Conservation (phyloP, 768 basidiomycete species). For the Podaxis sp. region DNA sequence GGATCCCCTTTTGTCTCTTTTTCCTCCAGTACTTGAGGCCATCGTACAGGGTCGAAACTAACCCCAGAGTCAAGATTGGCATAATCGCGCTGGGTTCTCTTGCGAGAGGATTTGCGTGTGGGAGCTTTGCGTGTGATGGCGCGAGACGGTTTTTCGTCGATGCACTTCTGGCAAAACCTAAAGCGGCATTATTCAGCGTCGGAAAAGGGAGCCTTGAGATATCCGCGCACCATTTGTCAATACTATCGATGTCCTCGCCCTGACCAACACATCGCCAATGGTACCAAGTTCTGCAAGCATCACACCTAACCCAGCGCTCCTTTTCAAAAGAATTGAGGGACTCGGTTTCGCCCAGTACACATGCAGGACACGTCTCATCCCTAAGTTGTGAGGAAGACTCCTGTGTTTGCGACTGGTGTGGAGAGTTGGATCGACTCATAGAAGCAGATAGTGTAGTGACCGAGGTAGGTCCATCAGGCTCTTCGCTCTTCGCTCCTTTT, state of each 20-base stretch:
- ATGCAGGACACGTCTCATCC: constrained; percentile 17
- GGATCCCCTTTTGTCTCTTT: constrained; percentile 60
- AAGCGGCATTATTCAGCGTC: constrained; percentile 5
- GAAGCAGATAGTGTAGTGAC: neutral
- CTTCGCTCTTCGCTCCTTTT: constrained; percentile 8
- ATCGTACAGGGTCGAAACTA: constrained; percentile 63
- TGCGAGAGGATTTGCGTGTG: constrained; percentile 77
- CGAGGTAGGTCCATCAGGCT: constrained; percentile 2
- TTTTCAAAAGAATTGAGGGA: constrained; percentile 39
- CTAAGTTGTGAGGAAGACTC: neutral
- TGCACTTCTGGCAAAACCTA: constrained; percentile 74
- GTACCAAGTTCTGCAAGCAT: constrained; percentile 79
- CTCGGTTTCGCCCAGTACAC: constrained; percentile 12
- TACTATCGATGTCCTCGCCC: constrained; percentile 57
- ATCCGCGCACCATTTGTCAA: constrained; percentile 72
- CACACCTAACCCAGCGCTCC: constrained; percentile 83
- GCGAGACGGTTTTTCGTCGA: constrained; percentile 55
- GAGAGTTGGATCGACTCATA: constrained; percentile 8
- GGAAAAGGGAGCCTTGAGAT: constrained; percentile 2
- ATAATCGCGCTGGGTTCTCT: constrained; percentile 74
- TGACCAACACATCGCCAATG: constrained; percentile 81
- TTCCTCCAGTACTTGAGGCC: constrained; percentile 66
- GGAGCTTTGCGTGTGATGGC: constrained; percentile 74
- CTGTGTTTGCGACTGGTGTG: neutral
- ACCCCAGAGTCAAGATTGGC: constrained; percentile 69